Conservation (phyloP, 2,329 filamentous ascomycete genomes). For the Didymella glomerata region DNA sequence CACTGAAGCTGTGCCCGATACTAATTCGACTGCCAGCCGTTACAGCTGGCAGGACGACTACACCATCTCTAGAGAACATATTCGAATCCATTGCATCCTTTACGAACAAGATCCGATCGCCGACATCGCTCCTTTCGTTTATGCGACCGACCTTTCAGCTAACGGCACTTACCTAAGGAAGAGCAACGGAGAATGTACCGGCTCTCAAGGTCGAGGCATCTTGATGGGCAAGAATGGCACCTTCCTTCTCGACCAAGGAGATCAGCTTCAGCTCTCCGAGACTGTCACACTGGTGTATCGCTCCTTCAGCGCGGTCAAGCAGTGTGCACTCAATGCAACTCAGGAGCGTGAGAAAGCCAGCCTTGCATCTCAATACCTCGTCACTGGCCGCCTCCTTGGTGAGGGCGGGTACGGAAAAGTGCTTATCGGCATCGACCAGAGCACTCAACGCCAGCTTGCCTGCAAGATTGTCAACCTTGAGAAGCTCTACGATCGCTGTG, state of each 20-base stretch:
- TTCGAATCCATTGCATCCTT: slow-evolving; percentile 57
- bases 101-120: slow-evolving; percentile 52
- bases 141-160: slow-evolving; percentile 56
- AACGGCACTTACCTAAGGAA: slow-evolving; percentile 54
- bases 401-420: slow-evolving; percentile 63
- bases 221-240: slow-evolving; percentile 47
- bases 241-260: slow-evolving; percentile 56
- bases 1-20: neutral
- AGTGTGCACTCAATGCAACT: slow-evolving; percentile 26
- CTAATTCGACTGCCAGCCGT: slow-evolving; percentile 30
- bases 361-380: slow-evolving; percentile 59
- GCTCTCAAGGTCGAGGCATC: slow-evolving; percentile 36
- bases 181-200: slow-evolving; percentile 29
- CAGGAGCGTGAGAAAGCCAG: slow-evolving; percentile 51
- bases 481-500: slow-evolving; percentile 26
- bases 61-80: slow-evolving; percentile 56
- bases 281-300: slow-evolving; percentile 41
- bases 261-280: slow-evolving; percentile 50
- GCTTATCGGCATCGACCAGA: slow-evolving; percentile 62
- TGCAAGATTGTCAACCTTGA: slow-evolving; percentile 71
- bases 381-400: slow-evolving; percentile 63
- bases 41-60: slow-evolving; percentile 43
- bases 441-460: slow-evolving; percentile 67
- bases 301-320: slow-evolving; percentile 16
- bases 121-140: slow-evolving; percentile 56